Percentiles rank a stretch among this genome's conserved stretches.
phyloP scores from a whole-genome alignment of 2,329 filamentous ascomycete genomes.

The Xylaria sp. region DNA sequence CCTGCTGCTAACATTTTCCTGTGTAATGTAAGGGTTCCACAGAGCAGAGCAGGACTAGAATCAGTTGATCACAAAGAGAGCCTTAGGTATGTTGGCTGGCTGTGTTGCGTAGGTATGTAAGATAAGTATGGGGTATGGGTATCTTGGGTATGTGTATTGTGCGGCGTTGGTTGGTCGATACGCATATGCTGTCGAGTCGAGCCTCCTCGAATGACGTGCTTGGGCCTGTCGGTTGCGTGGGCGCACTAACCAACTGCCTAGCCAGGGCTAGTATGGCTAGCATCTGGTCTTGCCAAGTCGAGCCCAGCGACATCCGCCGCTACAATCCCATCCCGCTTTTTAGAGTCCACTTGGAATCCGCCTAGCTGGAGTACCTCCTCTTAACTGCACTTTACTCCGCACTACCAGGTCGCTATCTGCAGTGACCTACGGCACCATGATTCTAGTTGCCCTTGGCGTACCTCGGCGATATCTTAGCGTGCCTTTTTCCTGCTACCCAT shows the following conservation, averaged over 20 bases:
- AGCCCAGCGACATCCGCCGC: conserved; percentile 3
- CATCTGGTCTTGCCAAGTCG: neutral
- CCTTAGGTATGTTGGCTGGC: too few species aligned
- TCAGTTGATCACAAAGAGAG: neutral
- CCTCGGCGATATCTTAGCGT: too few species aligned
- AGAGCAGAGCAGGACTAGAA: neutral
- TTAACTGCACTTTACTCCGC: neutral
- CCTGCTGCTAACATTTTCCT: neutral
- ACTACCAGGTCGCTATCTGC: neutral
- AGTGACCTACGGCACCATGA: too few species aligned
- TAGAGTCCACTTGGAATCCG: neutral
- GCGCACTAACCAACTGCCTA: conserved; percentile 9
- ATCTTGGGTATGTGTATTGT: too few species aligned
- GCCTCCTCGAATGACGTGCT: conserved; percentile 26
- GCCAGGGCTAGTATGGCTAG: conserved; percentile 21
- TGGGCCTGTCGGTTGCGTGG: conserved; percentile 6
- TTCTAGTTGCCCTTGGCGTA: too few species aligned
- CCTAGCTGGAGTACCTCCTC: neutral
- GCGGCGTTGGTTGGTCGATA: too few species aligned
- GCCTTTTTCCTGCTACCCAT: too few species aligned
- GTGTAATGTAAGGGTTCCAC: conserved; percentile 3
- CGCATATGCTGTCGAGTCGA: neutral
- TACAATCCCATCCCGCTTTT: conserved; percentile 17
- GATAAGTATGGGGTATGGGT: too few species aligned
- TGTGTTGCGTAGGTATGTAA: too few species aligned